A percentile compares a stretch with the other conserved stretches of the same genome.
Evolutionary conservation across 805 yeast species (phyloP).

Genomic region (Lipomyces starkeyi): DNA sequence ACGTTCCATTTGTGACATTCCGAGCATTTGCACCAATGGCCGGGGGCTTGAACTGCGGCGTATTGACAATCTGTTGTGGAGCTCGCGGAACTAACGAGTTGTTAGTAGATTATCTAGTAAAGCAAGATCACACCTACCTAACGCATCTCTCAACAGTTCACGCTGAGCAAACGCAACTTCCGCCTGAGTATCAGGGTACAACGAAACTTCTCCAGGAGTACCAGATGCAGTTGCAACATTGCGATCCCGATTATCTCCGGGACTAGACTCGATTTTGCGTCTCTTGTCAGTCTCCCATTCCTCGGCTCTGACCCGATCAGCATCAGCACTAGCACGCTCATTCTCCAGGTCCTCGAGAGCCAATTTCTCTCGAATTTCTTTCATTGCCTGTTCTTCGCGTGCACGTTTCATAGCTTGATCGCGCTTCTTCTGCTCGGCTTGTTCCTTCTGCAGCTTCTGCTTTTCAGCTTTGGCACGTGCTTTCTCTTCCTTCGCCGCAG

Average conservation of each 20-base stretch:
- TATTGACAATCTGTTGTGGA: neutral
- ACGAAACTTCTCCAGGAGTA: conserved; percentile 2
- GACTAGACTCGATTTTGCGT: neutral
- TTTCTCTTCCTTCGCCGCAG: conserved; percentile 20
- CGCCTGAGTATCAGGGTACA: conserved; percentile 21
- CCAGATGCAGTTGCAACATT: neutral
- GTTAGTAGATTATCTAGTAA: neutral
- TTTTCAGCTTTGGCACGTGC: conserved; percentile 20
- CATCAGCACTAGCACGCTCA: neutral
- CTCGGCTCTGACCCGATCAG: neutral
- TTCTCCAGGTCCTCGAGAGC: conserved; percentile 15
- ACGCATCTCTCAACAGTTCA: conserved; percentile 14
- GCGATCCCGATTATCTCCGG: neutral
- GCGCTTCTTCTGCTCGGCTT: conserved; percentile 20
- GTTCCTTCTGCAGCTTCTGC: conserved; percentile 19
- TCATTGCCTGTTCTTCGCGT: conserved; percentile 20
- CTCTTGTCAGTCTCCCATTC: neutral
- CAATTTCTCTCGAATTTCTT: conserved; percentile 24
- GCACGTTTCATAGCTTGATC: conserved; percentile 21
- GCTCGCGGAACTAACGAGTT: neutral
- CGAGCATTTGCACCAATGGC: neutral
- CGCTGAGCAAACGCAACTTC: conserved; percentile 18
- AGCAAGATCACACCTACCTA: conserved; percentile 6
- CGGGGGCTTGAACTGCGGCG: neutral
- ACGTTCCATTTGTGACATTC: neutral